Base-by-base conservation (phyloP, 805 yeast species). In the Saturnispora sekii region DNA sequence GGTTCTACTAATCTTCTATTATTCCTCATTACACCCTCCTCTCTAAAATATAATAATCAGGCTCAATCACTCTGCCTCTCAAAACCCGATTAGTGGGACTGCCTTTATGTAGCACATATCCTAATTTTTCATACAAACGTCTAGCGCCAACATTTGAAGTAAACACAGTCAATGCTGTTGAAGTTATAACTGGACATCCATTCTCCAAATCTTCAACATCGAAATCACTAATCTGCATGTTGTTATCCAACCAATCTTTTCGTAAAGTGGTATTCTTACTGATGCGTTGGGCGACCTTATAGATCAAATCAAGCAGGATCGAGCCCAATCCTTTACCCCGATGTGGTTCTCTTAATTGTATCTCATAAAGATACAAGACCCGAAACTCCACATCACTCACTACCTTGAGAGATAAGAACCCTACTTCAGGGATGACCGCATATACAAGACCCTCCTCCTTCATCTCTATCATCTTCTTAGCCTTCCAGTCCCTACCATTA, bases 311-410 rank as follows among this genome's bases (percentile, higher is more conserved):
- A 46, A 78, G 58, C n/a, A 77, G 49, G 10, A 14, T 14, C 0
- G 66, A 39, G 0, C 84, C 84, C 0, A 70, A 26, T 8, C 59
- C 52, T 2, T 38, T 32, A 1, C 61, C 59, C 40, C 75, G 73
- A 45, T 49, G 64, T 10, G 40, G 12, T 1, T 64, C 62, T 2
- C 46, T 29, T 0, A 78, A 57, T 44, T 79, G 84, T 32, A 79
- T 72, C 53, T 79, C 84, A 51, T 75, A 79, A 9, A 79, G 60
- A 51, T 77, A 79, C 8, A 78, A 45, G 12, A 69, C 70, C 40
- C 64, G 57, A 7, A 53, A 48, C 9, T 58, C 68, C 28, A 63
- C 61, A 41, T 74, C 77, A 8, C 49, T 31, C 0, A 73, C 69
- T n/a, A 72, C 43, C 50, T 67, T 66, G 43, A 74, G 55, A 1